These are phyloP conservation scores for Lindgomyces ingoldianus DNA, from an alignment of 495 filamentous ascomycete genomes.

Conservation along the genomic window DNA sequence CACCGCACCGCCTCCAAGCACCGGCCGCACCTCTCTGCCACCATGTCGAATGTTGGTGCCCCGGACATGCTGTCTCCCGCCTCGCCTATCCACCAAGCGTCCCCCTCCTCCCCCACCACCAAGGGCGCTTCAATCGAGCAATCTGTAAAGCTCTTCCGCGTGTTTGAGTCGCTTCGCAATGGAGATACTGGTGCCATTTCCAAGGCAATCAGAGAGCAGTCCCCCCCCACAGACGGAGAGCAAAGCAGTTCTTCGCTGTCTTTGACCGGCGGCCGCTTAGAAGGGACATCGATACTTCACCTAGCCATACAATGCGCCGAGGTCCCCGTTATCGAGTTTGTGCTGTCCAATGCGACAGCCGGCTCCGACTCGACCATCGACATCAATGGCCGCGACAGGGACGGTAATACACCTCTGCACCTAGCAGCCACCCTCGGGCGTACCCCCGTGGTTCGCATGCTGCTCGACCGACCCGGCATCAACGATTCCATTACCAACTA, in stretches of 20 bases:
- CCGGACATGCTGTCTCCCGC: constrained; percentile 25
- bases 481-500: constrained; percentile 93
- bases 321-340: constrained; percentile 90
- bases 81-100: constrained; percentile 19
- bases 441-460: constrained; percentile 70
- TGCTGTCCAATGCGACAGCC: constrained; percentile 65
- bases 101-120: constrained; percentile 40
- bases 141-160: constrained; percentile 87
- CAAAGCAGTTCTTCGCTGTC: constrained; percentile 58
- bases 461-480: constrained; percentile 76
- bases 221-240: constrained; percentile 48
- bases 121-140: constrained; percentile 74
- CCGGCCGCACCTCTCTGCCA: constrained; percentile 47
- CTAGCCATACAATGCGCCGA: constrained; percentile 97
- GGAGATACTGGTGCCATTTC: constrained; percentile 90
- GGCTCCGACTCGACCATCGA: constrained; percentile 59
- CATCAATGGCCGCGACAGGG: constrained; percentile 84
- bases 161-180: constrained; percentile 87
- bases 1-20: constrained; percentile 29
- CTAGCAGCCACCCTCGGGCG: constrained; percentile 82
- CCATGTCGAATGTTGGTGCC: constrained; percentile 40
- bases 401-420: constrained; percentile 92
- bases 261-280: constrained; percentile 50
- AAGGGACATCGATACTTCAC: constrained; percentile 86
- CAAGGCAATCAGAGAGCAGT: constrained; percentile 74